These are phyloP conservation scores for Tilletia setariae DNA, from an alignment of 1,284 basidiomycete species.

Conservation along the genomic window DNA sequence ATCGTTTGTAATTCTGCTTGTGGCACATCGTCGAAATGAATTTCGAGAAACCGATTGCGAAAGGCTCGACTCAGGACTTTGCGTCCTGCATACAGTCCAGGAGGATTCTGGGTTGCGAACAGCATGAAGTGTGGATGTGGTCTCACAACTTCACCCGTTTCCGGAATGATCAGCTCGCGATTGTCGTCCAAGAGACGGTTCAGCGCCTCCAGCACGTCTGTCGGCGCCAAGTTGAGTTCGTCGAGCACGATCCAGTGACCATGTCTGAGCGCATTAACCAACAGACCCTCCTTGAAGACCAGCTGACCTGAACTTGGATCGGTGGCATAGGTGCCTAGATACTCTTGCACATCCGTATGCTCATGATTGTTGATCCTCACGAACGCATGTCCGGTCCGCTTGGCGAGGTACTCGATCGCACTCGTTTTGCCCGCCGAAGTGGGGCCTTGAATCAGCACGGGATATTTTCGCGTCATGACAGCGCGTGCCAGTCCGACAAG, in stretches of 20 bases:
- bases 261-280: slow-evolving; percentile 84
- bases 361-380: slow-evolving; percentile 99
- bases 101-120: slow-evolving; percentile 97
- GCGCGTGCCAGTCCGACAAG: slow-evolving; percentile 88
- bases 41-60: slow-evolving; percentile 96
- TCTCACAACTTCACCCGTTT: slow-evolving; percentile 88
- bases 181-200: slow-evolving; percentile 97
- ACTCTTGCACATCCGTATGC: slow-evolving; percentile 97
- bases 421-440: slow-evolving; percentile 98
- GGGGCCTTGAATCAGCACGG: slow-evolving; percentile 94
- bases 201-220: slow-evolving; percentile 94
- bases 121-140: slow-evolving; percentile 97
- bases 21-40: slow-evolving; percentile 96
- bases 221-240: slow-evolving; percentile 94
- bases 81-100: slow-evolving; percentile 92
- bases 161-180: slow-evolving; percentile 89
- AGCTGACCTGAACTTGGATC: slow-evolving; percentile 88
- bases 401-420: slow-evolving; percentile 91
- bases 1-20: slow-evolving; percentile 90
- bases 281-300: slow-evolving; percentile 81
- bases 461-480: slow-evolving; percentile 81
- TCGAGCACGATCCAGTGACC: slow-evolving; percentile 99
- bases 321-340: slow-evolving; percentile 92
- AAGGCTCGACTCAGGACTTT: slow-evolving; percentile 95
- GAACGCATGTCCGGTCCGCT: slow-evolving; percentile 88